Base-by-base conservation (phyloP, 2,329 filamentous ascomycete genomes). In the Dothistroma septosporum region DNA sequence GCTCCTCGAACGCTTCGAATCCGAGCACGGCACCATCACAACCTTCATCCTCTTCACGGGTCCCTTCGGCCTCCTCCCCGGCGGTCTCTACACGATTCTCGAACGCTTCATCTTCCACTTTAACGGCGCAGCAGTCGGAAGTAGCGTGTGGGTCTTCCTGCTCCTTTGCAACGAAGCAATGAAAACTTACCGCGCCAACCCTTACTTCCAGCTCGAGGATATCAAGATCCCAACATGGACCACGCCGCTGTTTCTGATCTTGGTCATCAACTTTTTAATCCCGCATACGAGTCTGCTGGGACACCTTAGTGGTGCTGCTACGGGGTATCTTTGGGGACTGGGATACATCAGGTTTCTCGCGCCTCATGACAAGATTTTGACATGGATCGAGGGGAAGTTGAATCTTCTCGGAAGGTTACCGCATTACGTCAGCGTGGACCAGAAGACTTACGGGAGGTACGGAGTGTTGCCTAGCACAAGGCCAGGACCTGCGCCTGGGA, bases 371-470 rank as follows among this genome's bases (percentile, higher is more conserved):
- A 90, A 89, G 83, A 84, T 89, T 31, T 80, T 97, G 59, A 84
- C 92, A 66, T 97, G 89, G 87, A 83, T 97, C 58, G 94, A 99
- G 77, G 85, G 85, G 19, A 95, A 93, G 73, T 78, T 97, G 61
- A 94, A 96, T 71, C 81, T 97, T 10, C 81, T 96, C 22, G 90
- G 87, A 21, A 83, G 91, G 61, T 77, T 97, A 28, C 93, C 93
- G 49, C 91, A 96, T 76, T 97, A 96, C 71, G 89, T 97, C 53
- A 95, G 90, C 59, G 87, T 97, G 16, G 93, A 97, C 72, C 92
- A 96, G 76, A 97, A 96, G 82, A 96, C 91, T 6, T 96, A 93
- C 71, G 93, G 93, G 8, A 84, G 93, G 57, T 97, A 96, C 70
- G 93, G 93, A 1, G 89, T 97, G 14, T 79, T 97, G 59, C 93